These are phyloP conservation scores for Simplicillium aogashimaense DNA, from an alignment of 2,329 filamentous ascomycete genomes.

Conservation along the genomic window DNA sequence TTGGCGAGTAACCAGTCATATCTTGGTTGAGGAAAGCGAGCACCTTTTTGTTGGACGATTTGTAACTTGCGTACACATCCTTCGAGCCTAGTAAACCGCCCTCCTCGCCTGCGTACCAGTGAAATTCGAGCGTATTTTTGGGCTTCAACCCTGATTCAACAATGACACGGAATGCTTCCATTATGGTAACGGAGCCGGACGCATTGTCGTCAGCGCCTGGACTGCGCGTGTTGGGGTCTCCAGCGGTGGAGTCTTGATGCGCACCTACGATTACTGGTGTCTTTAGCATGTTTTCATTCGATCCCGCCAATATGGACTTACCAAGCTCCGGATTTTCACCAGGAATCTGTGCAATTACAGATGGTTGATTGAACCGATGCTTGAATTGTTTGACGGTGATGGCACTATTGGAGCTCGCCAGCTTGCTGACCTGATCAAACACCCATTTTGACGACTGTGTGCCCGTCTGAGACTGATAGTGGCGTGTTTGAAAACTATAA, in stretches of 20 bases:
- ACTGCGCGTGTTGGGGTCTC: slow-evolving; percentile 22
- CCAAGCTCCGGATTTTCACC: too few relatives aligned
- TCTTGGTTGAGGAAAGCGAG: slow-evolving; percentile 38
- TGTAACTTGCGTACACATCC: slow-evolving; percentile 31
- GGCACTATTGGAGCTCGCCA: slow-evolving; percentile 25
- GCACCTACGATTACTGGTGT: slow-evolving; percentile 29
- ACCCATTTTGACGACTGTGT: slow-evolving; percentile 30
- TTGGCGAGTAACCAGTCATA: slow-evolving; percentile 38
- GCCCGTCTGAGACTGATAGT: slow-evolving; percentile 30
- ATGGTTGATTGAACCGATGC: slow-evolving; percentile 32
- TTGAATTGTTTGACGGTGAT: slow-evolving; percentile 32
- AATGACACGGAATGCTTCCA: slow-evolving; percentile 38
- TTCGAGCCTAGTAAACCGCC: slow-evolving; percentile 35
- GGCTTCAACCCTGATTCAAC: slow-evolving; percentile 26
- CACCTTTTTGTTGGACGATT: slow-evolving; percentile 23
- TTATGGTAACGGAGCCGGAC: slow-evolving; percentile 34
- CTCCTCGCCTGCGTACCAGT: slow-evolving; percentile 41
- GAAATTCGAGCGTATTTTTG: slow-evolving; percentile 40
- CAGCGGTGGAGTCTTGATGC: slow-evolving; percentile 35
- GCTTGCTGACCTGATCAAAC: slow-evolving; percentile 24
- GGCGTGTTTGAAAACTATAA: slow-evolving; percentile 26
- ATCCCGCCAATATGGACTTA: too few relatives aligned
- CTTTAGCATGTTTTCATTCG: too few relatives aligned
- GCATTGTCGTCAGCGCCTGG: slow-evolving; percentile 41
- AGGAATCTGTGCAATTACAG: slow-evolving; percentile 35